phyloP scores from a whole-genome alignment of 108 stramenopile species.

The Aurantiochytrium sp. region DNA sequence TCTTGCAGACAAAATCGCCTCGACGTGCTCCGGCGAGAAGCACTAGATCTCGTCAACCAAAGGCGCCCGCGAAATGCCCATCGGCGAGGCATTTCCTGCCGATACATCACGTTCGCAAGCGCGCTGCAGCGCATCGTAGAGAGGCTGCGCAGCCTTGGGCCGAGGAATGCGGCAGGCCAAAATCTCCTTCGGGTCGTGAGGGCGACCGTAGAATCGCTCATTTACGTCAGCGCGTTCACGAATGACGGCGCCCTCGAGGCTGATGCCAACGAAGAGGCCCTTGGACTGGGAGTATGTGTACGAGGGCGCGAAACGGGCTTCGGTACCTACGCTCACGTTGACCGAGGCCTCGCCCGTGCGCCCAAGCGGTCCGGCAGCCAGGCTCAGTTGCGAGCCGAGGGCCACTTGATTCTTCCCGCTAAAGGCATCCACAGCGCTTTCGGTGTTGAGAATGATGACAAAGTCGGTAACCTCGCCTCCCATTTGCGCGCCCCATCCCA shows the following conservation, averaged over 20 bases:
- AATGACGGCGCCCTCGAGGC: conserved; percentile 79
- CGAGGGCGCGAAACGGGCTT: conserved; percentile 64
- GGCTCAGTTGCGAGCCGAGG: conserved; percentile 85
- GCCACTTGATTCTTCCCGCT: conserved; percentile 64
- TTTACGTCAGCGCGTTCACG: conserved; percentile 75
- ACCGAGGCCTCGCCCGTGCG: conserved; percentile 75
- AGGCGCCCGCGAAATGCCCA: not conserved
- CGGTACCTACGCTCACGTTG: conserved; percentile 38
- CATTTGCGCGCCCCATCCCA: conserved; percentile 68
- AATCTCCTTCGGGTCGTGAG: conserved; percentile 39
- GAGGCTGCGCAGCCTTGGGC: conserved; percentile 63
- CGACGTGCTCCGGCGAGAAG: not conserved
- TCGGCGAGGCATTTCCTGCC: not conserved
- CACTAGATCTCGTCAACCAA: not conserved
- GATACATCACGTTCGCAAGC: not conserved
- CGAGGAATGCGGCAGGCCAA: conserved; percentile 40
- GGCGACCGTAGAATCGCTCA: conserved; percentile 83
- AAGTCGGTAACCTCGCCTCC: conserved; percentile 74
- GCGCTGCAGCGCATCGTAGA: conserved; percentile 60
- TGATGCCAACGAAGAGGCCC: conserved; percentile 85
- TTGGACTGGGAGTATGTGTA: conserved; percentile 82
- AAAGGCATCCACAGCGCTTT: conserved; percentile 71
- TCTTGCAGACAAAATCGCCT: too few relatives aligned
- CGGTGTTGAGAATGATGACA: conserved; percentile 84
- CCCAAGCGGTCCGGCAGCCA: conserved; percentile 85